Evolutionary conservation across 768 basidiomycete species (phyloP), one percentile per base, ranked within the genome.

Genomic region (Boletus patriciae): DNA sequence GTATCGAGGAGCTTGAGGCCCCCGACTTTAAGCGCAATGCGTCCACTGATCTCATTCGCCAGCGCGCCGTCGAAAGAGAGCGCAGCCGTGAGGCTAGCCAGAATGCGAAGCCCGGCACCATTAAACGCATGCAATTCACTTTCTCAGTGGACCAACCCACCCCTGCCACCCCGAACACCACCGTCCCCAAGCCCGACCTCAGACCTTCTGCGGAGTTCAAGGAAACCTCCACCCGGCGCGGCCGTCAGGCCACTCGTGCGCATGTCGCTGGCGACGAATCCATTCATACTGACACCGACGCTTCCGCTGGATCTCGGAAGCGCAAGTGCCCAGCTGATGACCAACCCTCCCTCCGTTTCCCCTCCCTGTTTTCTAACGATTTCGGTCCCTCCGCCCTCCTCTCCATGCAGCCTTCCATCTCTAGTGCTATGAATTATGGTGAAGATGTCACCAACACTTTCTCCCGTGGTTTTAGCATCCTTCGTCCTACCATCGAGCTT

Each of bases 111-210:
- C 84, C 86, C 7, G 89, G 88, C 15, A 87, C 81, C 48, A 88
- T 92, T 74, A 88, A 90, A 62, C 85, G 90, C 44, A 92, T 92
- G 90, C 91, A 94, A 63, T 93, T 92, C 74, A 93, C 90, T 1
- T 93, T 93, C 72, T 87, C 87, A 62, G 79, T 92, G 62, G 91
- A 92, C 72, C 85, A 87, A 57, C 87, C 86, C 18, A 65, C 76
- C 16, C 77, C 80, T 2, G 68, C 80, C 21, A 70, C 70, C 16
- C 72, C 80, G 16, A 78, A 77, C 57, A 64, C 74, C 21, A 37
- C 56, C 23, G 80, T 81, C 61, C 80, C 82, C 65, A 88, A 87
- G 69, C 87, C 86, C 7, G 84, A 86, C 69, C 73, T 83, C 23
- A 84, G 83, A 65, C 87, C 86, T 7, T 85, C 84, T 18, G 73